Evolutionary conservation across 352 stramenopile species (phyloP), one percentile per base, ranked within the genome.

Genomic region (Phytophthora sojae): DNA sequence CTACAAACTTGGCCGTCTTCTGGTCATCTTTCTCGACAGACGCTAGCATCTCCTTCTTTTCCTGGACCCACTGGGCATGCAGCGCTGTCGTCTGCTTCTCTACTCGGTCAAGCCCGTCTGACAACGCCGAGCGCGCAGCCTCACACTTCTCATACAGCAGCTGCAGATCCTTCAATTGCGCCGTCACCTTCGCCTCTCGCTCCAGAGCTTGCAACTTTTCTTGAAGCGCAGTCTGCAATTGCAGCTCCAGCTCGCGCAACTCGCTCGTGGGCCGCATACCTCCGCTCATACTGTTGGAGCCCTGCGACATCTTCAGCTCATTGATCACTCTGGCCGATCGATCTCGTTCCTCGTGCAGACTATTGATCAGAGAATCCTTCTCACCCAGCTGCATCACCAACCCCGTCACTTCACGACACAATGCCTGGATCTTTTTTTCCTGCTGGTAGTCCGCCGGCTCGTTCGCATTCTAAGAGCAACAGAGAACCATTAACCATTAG

Each of bases 361-460:
- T 90, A 39, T 83, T 66, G 58, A 93, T 92, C 50, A 84, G 63
- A 19, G 73, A 76, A 59, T 94, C 82, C 1, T 80, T 75, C 37
- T 94, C 73, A 12, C 73, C 74, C 5, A 93, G 55, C 56, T 94
- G 80, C 55, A 84, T 77, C 6, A 90, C 79, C 0, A 94, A 64
- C 1, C 66, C 68, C 0, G 79, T 79, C 1, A 94, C 81, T 69
- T 93, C 75, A 14, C 80, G 82, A 56, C 80, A 90, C 4, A 94
- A 58, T 8, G 80, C 76, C 58, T 92, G 77, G 2, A 92, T 71
- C 49, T 79, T 75, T 35, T 80, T 85, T 47, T 88, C 81, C 53
- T 87, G 71, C 17, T 77, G 82, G 23, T 79, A 76, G 15, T 79
- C 71, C 2, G 64, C 57, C 0, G 79, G 60, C 25, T 88, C 61